Evolutionary conservation across 78 protist species (phyloP).

Genomic region (Chrysochromulina parva): DNA sequence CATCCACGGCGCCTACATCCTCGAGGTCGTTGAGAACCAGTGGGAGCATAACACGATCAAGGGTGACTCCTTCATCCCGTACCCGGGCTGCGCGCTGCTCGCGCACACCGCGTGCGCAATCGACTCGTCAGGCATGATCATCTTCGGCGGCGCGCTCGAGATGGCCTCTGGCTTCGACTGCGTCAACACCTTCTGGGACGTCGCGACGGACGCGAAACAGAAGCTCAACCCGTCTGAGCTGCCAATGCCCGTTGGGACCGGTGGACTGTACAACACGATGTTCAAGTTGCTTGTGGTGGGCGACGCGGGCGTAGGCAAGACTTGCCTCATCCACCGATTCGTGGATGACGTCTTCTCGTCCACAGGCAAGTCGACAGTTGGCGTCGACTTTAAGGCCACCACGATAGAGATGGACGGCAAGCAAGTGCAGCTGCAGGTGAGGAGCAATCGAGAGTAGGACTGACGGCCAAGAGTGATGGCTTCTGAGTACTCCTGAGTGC

Average conservation of each 20-base stretch:
- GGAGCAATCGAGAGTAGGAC: too few species aligned
- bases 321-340: conserved; percentile 12
- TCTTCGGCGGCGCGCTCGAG: neutral
- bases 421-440: neutral
- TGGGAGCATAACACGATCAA: conserved; percentile 8
- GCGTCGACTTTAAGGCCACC: neutral
- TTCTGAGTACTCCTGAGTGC: too few species aligned
- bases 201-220: neutral
- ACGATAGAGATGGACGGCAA: neutral
- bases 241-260: neutral
- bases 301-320: conserved; percentile 44
- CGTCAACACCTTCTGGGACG: neutral
- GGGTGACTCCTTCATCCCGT: conserved; percentile 5
- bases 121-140: neutral
- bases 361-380: neutral
- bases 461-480: too few species aligned
- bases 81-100: neutral
- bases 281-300: conserved; percentile 42
- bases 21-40: neutral
- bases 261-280: neutral
- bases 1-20: neutral
- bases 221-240: neutral
- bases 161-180: neutral
- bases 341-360: conserved; percentile 18
- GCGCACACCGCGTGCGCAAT: neutral